These are phyloP conservation scores for Neonectria sp. DNA, from an alignment of 2,329 filamentous ascomycete genomes.

Conservation along the genomic window DNA sequence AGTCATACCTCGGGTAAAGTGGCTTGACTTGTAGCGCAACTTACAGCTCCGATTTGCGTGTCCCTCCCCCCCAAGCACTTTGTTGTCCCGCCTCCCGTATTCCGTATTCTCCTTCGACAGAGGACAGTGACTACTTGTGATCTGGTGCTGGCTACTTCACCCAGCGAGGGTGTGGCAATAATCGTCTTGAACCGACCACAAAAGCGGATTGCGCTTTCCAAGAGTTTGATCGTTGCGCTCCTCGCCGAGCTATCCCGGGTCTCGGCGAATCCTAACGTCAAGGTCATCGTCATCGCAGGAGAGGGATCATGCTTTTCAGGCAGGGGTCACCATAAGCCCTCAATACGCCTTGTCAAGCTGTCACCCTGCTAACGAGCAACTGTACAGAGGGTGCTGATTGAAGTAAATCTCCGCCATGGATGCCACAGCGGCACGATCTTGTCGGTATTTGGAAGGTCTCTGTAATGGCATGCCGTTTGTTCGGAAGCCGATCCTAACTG, in stretches of 20 bases:
- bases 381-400: conserved; percentile 49
- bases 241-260: conserved; percentile 47
- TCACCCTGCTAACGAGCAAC: neutral
- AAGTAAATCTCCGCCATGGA: conserved; percentile 50
- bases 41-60: conserved; percentile 42
- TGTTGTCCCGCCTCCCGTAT: neutral
- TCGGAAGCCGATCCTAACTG: conserved; percentile 61
- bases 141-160: neutral
- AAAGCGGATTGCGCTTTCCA: conserved; percentile 73
- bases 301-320: conserved; percentile 46
- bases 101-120: neutral
- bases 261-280: conserved; percentile 44
- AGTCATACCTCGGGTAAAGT: conserved; percentile 28
- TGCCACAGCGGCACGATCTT: conserved; percentile 40
- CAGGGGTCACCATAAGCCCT: conserved; percentile 7
- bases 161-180: neutral
- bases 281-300: conserved; percentile 57
- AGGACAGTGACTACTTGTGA: neutral
- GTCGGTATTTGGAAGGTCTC: conserved; percentile 56
- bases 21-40: conserved; percentile 20
- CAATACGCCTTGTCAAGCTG: neutral
- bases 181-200: conserved; percentile 61
- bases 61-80: conserved; percentile 58
- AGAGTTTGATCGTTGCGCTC: conserved; percentile 64
- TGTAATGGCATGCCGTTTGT: conserved; percentile 46